These are phyloP conservation scores for Chloromonas sp. DNA, from an alignment of 163 green algal genomes.

Conservation along the genomic window DNA sequence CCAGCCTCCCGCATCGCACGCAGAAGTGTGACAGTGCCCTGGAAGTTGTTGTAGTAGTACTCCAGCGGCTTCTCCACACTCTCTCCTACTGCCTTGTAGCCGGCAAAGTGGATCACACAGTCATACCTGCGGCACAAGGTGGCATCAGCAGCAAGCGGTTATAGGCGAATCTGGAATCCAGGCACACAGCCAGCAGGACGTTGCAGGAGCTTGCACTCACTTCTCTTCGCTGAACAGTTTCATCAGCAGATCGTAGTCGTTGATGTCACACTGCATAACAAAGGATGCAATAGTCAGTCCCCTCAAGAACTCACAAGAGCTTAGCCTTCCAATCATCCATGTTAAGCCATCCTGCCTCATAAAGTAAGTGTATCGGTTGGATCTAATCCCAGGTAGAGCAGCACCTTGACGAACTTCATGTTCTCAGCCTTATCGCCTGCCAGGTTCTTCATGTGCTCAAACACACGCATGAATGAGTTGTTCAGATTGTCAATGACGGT, in stretches of 20 bases:
- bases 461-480: slow-evolving; percentile 85
- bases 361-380: too few relatives aligned
- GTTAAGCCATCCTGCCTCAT: too few relatives aligned
- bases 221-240: slow-evolving; percentile 62
- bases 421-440: slow-evolving; percentile 70
- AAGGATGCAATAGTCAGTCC: background rate
- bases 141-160: background rate
- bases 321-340: too few relatives aligned
- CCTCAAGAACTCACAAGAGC: background rate
- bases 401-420: slow-evolving; percentile 81
- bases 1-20: slow-evolving; percentile 66
- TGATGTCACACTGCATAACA: slow-evolving; percentile 65
- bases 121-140: slow-evolving; percentile 63
- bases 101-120: slow-evolving; percentile 97
- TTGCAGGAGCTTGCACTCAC: slow-evolving; percentile 35
- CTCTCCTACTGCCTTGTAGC: slow-evolving; percentile 97
- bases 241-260: slow-evolving; percentile 61
- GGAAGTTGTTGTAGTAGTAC: slow-evolving; percentile 98
- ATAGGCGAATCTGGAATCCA: background rate
- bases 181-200: background rate
- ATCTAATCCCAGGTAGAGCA: too few relatives aligned
- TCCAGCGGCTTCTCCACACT: slow-evolving; percentile 84
- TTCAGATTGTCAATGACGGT: slow-evolving; percentile 92
- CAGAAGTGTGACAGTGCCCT: slow-evolving; percentile 78
- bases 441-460: slow-evolving; percentile 86